These are phyloP conservation scores for Tritrichomonas musculus DNA, from an alignment of 208 protist genomes.

Conservation along the genomic window DNA sequence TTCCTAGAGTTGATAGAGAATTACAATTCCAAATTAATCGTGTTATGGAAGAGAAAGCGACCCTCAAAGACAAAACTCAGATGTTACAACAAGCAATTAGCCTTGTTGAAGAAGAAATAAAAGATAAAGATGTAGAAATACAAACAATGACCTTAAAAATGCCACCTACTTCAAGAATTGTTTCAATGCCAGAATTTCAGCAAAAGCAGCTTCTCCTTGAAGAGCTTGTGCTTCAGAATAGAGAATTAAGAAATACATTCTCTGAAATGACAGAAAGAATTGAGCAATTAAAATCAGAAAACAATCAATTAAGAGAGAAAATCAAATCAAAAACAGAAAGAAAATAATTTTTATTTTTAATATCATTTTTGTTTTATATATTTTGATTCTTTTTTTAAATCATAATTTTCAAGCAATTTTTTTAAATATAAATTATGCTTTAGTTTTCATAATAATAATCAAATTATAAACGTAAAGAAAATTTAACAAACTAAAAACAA, in stretches of 20 bases:
- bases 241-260: neutral
- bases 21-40: neutral
- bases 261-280: neutral
- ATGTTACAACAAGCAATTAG: neutral
- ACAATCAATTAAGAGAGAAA: neutral
- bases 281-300: neutral
- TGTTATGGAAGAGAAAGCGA: neutral
- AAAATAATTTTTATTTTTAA: neutral
- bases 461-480: no score
- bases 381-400: no score
- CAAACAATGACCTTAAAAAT: neutral
- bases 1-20: neutral
- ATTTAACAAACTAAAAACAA: no score
- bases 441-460: no score
- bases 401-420: no score
- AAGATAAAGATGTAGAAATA: constrained; percentile 3
- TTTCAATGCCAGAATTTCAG: neutral
- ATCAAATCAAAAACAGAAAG: neutral
- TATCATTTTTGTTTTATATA: no score
- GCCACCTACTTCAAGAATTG: neutral
- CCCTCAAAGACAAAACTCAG: constrained; percentile 4
- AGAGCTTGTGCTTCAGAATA: neutral
- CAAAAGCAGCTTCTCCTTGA: neutral
- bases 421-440: no score
- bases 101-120: neutral